Percentiles rank a stretch among this genome's conserved stretches.
Evolutionary conservation across 1,284 basidiomycete genomes (phyloP).

Genomic region (Stereum hirsutum): DNA sequence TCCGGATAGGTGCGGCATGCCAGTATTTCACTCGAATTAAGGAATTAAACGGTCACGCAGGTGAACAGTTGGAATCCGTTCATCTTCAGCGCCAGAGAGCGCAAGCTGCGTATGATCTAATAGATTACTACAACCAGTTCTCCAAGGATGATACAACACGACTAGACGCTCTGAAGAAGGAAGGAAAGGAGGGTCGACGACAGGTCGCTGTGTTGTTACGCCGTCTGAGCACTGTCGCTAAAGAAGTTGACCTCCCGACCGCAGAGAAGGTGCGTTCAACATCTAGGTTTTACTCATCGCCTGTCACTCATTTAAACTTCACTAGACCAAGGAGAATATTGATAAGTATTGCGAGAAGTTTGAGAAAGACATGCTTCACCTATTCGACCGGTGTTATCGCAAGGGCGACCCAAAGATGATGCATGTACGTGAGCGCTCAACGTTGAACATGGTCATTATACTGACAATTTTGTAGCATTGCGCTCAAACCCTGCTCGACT

Average conservation of each 20-base stretch:
- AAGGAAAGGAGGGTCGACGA: conserved; percentile 78
- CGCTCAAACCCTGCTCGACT: conserved; percentile 92
- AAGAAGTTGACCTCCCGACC: conserved; percentile 82
- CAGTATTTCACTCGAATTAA: not conserved
- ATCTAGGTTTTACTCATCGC: not conserved
- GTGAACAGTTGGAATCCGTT: conserved; percentile 93
- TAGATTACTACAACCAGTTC: conserved; percentile 93
- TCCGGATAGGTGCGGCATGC: conserved; percentile 71
- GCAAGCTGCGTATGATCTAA: conserved; percentile 90
- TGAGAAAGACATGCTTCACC: conserved; percentile 95
- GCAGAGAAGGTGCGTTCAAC: conserved; percentile 58
- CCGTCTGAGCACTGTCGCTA: conserved; percentile 81
- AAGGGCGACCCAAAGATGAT: conserved; percentile 99
- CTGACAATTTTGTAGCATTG: conserved; percentile 64
- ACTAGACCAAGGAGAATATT: conserved; percentile 79
- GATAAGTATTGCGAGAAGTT: conserved; percentile 98
- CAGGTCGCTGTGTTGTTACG: conserved; percentile 89
- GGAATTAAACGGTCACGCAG: conserved; percentile 28
- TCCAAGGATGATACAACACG: conserved; percentile 76
- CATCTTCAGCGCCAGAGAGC: conserved; percentile 90
- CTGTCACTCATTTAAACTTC: conserved; percentile 2
- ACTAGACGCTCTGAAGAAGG: conserved; percentile 78
- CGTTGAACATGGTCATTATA: not conserved
- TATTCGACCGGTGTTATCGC: conserved; percentile 93
- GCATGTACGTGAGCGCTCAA: conserved; percentile 55